Evolutionary conservation across 768 basidiomycete genomes (phyloP), one percentile per base, ranked within the genome.

Genomic region (Pleurotus pulmonarius): DNA sequence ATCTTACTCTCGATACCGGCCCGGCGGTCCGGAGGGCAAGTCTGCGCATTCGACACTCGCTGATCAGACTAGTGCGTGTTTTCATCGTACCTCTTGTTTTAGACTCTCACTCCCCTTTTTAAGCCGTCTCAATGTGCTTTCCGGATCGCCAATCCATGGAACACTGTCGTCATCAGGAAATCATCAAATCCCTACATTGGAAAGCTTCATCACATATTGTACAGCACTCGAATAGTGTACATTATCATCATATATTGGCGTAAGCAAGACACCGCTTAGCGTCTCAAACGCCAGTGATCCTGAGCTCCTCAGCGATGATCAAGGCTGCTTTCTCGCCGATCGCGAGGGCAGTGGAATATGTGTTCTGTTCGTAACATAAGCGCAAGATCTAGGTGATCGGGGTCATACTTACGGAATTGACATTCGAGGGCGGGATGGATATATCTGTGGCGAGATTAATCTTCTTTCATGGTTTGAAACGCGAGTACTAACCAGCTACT

Each of bases 241-340:
- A 49, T 49, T 49, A 38, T 20, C 48, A 34, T 20, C n/a, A 12
- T 44, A 44, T 6, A 29, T 29, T 29, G 8, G 29, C 7, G 29
- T 29, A 1, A 9, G 29, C 29, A 9, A 29, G 29, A 44, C 43
- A 44, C 5, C 13, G 5, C 43, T 20, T n/a, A 20, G 13, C 43
- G 15, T 44, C 13, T 9, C 16, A 55, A 20, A 58, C 51, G 8
- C 57, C 57, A 9, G 24, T n/a, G 34, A 54, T 58, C 15, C 51
- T 26, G 13, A 65, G 41, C 22, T 79, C 80, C 43, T 77, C 68
- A 1, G 73, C 74, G 22, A 81, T 75, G 34, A 82, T 71, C 4
- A 68, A 25, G 0, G 77, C 75, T 0, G 78, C 80, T 63, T 80
- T 81, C 67, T 81, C 81, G 6, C 62, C 65, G 34, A 66, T 64